Conservation (phyloP, 352 stramenopile species). For the Thalassiosira sp. region DNA sequence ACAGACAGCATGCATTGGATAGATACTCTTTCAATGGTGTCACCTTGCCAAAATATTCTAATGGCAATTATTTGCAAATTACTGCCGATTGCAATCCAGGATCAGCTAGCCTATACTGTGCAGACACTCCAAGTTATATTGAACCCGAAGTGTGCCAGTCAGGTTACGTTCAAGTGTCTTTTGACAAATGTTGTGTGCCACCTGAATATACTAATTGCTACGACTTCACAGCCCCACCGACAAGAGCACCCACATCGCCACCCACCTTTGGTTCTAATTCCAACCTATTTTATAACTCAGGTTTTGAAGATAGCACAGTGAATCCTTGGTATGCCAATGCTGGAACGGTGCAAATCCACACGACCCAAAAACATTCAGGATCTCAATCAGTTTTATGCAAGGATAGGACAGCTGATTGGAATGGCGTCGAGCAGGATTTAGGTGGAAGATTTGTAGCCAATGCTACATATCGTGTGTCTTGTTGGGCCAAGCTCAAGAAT, state of each 20-base stretch:
- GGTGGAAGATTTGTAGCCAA: constrained; percentile 8
- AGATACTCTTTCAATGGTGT: constrained; percentile 37
- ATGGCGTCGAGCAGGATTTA: constrained; percentile 14
- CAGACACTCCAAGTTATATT: constrained; percentile 21
- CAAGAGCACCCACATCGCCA: constrained; percentile 4
- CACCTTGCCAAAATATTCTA: constrained; percentile 22
- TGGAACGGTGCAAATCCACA: constrained; percentile 16
- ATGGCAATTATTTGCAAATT: constrained; percentile 28
- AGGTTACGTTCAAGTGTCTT: constrained; percentile 18
- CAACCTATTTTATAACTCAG: constrained; percentile 26
- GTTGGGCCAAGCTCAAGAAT: constrained; percentile 35
- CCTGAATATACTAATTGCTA: not conserved
- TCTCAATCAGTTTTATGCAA: constrained; percentile 23
- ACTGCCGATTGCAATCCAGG: constrained; percentile 24
- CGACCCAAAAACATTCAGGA: constrained; percentile 20
- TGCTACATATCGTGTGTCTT: constrained; percentile 23
- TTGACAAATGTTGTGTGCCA: constrained; percentile 22
- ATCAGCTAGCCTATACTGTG: constrained; percentile 27
- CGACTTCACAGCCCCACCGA: not conserved
- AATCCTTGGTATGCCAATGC: constrained; percentile 32
- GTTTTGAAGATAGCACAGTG: constrained; percentile 26
- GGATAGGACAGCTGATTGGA: constrained; percentile 23
- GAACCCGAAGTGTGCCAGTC: constrained; percentile 19
- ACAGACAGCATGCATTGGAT: constrained; percentile 26
- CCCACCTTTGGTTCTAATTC: constrained; percentile 18